Percentiles rank a stretch among this genome's conserved stretches.
Evolutionary conservation across 2,329 filamentous ascomycete species (phyloP).

Genomic region (Phialophora tarda): DNA sequence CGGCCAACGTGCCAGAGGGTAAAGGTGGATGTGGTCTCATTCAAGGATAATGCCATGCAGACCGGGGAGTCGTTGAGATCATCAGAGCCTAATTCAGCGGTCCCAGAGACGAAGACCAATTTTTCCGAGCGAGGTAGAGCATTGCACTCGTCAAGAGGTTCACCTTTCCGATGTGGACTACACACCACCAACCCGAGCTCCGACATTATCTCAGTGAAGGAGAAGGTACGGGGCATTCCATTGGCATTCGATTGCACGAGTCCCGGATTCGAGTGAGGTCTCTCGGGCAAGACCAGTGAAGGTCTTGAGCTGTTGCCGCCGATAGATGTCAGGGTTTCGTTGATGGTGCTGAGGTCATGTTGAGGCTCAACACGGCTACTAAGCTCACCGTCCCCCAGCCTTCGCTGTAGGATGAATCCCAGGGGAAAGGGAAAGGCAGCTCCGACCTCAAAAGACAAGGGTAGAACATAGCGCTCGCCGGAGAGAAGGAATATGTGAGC

Average conservation of each 20-base stretch:
- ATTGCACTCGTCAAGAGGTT: constrained; percentile 32
- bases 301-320: constrained; percentile 50
- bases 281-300: constrained; percentile 57
- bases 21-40: constrained; percentile 34
- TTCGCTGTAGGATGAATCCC: constrained; percentile 86
- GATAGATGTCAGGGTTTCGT: constrained; percentile 44
- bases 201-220: constrained; percentile 37
- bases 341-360: constrained; percentile 38
- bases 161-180: constrained; percentile 33
- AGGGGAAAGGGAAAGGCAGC: constrained; percentile 79
- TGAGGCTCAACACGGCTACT: constrained; percentile 54
- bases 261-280: constrained; percentile 62
- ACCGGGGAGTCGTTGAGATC: constrained; percentile 2
- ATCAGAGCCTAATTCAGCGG: constrained; percentile 21
- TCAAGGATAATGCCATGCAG: constrained; percentile 35
- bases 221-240: constrained; percentile 38
- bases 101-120: constrained; percentile 35
- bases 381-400: constrained; percentile 55
- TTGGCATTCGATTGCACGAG: constrained; percentile 31
- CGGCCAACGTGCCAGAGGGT: constrained; percentile 43
- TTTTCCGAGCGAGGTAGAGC: constrained; percentile 33
- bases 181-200: constrained; percentile 38
- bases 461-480: constrained; percentile 84
- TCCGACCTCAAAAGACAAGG: constrained; percentile 94
- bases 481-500: constrained; percentile 91